Percentiles rank a stretch among this genome's conserved stretches.
These are phyloP conservation scores for Boletus barrowsii DNA, from an alignment of 768 basidiomycete genomes.

Conservation along the genomic window DNA sequence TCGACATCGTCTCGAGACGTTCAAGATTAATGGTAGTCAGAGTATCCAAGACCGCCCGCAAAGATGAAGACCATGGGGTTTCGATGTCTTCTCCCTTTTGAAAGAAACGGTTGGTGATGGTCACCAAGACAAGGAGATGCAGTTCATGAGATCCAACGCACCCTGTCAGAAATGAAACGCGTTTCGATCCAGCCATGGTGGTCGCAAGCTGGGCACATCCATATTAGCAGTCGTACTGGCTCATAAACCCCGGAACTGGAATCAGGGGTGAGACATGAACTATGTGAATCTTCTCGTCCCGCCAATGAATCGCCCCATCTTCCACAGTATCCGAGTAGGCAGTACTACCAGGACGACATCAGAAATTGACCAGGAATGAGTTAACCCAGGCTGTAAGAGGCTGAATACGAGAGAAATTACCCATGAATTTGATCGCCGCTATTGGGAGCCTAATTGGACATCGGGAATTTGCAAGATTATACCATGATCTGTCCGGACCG, in stretches of 20 bases:
- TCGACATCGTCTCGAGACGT: background rate
- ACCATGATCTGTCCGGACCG: too few species aligned
- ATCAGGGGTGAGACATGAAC: constrained; percentile 15
- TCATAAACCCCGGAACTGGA: constrained; percentile 1
- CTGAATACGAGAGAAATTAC: background rate
- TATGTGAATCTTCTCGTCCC: background rate
- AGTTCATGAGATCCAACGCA: constrained; percentile 12
- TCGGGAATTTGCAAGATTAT: too few species aligned
- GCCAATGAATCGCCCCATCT: background rate
- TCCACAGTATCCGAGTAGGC: constrained; percentile 8
- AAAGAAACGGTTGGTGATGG: constrained; percentile 6
- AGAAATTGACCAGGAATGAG: constrained; percentile 1
- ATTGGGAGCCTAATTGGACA: too few species aligned
- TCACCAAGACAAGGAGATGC: constrained; percentile 18
- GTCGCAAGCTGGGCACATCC: constrained; percentile 6
- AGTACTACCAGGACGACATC: constrained; percentile 10
- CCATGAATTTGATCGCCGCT: background rate
- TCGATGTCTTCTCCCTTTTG: constrained; percentile 4
- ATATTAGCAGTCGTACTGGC: constrained; percentile 13
- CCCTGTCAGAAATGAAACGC: constrained; percentile 6
- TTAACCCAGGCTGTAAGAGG: background rate
- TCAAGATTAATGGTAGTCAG: constrained; percentile 16
- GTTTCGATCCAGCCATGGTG: background rate
- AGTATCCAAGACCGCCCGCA: background rate
- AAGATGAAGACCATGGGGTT: background rate